Evolutionary conservation across 495 filamentous ascomycete species (phyloP), one percentile per base, ranked within the genome.

Genomic region (Aspergillus hancockii): DNA sequence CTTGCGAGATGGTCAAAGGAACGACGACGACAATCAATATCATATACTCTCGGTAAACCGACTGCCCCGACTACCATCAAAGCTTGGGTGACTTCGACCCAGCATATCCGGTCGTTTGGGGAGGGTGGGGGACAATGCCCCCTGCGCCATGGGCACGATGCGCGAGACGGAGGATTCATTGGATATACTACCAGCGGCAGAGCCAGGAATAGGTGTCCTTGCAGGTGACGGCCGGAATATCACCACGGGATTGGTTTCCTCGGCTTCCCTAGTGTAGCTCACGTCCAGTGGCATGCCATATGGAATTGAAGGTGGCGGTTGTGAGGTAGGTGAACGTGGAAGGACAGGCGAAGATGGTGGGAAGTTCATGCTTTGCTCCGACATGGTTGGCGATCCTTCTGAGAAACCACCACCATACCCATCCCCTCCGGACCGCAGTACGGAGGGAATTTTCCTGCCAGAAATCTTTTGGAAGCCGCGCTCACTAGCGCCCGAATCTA

Each of bases 391-490:
- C 5, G 67, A 70, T 22, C 56, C 54, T 28, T 60, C 69, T 43
- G 65, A 69, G 3, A 74, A 41, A 8, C 71, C 68, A 53, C 84
- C 88, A 58, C 83, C 82, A 64, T 86, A 91, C 4, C 88, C 88
- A 68, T 91, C 86, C 19, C 88, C 87, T 46, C 89, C 87, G 34
- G 82, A 82, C 38, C 83, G 79, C 34, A 91, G 73, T 5, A 91
- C 88, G 16, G 90, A 85, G 6, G 82, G 79, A n/a, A 93, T 74
- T 63, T 91, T 91, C 54, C 84, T 79, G 34, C 90, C 90, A 7
- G 88, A 88, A 5, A 93, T 75, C 60, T 82, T 83, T 59, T 85
- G 80, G 60, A 85, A 85, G 2, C 82, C 82, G 14, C 78, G 78
- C 51, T 85, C 82, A 55, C 79, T 80, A 4, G 75, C 62, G 21